A percentile compares a stretch with the other conserved stretches of the same genome.
These are phyloP conservation scores for Amanita pallidorosea DNA, from an alignment of 768 basidiomycete species.

Conservation along the genomic window DNA sequence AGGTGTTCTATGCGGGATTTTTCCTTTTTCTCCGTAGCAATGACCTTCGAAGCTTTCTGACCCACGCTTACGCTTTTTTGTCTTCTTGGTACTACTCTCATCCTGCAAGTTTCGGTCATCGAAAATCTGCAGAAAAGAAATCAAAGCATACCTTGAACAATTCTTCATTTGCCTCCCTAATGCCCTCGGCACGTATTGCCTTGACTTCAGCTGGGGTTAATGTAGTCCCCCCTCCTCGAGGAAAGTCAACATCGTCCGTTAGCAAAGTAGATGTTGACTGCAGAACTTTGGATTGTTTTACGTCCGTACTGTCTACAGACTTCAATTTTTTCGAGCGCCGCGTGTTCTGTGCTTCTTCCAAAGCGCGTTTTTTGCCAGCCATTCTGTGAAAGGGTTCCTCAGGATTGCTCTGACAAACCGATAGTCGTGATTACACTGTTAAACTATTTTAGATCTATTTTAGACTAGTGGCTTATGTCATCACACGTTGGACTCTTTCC, in stretches of 20 bases:
- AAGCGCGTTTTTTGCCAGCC: constrained; percentile 49
- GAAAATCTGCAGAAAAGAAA: neutral
- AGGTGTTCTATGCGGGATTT: constrained; percentile 77
- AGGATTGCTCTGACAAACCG: too few species aligned
- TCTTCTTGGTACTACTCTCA: constrained; percentile 27
- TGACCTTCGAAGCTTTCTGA: constrained; percentile 24
- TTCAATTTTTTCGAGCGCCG: constrained; percentile 57
- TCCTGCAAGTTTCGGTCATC: constrained; percentile 20
- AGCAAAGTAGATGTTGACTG: constrained; percentile 21
- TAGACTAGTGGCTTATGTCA: constrained; percentile 2
- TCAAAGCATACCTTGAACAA: constrained; percentile 47
- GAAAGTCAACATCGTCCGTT: constrained; percentile 81
- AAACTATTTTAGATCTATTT: neutral
- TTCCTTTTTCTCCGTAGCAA: constrained; percentile 36
- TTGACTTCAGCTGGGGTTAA: constrained; percentile 89
- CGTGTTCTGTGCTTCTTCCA: constrained; percentile 40
- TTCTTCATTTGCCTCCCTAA: constrained; percentile 76
- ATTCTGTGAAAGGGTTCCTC: constrained; percentile 14
- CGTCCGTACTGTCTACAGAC: constrained; percentile 22
- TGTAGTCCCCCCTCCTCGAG: constrained; percentile 85
- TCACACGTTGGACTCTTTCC: neutral
- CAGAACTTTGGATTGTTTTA: constrained; percentile 13
- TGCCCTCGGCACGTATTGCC: constrained; percentile 71
- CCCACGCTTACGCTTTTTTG: constrained; percentile 38
- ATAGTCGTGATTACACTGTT: too few species aligned